Base-by-base conservation (phyloP, 2,329 filamentous ascomycete genomes). In the Pseudogymnoascus sp. region DNA sequence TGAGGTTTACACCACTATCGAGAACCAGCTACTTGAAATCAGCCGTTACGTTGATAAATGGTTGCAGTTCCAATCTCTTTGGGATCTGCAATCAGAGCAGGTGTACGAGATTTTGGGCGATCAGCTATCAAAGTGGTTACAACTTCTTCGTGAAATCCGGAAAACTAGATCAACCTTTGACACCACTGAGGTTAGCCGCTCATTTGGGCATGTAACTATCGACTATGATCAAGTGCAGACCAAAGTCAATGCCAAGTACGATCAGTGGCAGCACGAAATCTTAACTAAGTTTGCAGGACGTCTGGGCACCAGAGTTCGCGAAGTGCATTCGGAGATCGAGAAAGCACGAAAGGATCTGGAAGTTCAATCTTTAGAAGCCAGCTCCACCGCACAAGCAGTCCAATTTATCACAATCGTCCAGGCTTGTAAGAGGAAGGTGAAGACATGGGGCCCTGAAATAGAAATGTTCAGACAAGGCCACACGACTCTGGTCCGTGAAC, bases 201-300 rank as follows among this genome's bases (percentile, higher is more conserved):
- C 88, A 1, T 99, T 99, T 71, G 94, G 94, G 3, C 92, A 95
- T 72, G 85, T 97, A 59, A 90, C 88, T 3, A 91, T 99, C 69
- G 92, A 99, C 72, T 99, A 99, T 69, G 94, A 97, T 68, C 95
- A 99, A 73, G 94, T 99, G 0, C 95, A 99, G 74, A 90, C 92
- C 61, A 96, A 96, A 74, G 94, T 99, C 72, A 99, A 97, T 69
- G 90, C 91, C 67, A 99, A 97, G 73, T 99, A 99, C 71, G 95
- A 99, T 71, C 92, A 97, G 72, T 99, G 95, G 94, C 94, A 99
- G 73, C 90, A 96, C 68, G 94, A 99, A 65, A 95, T 99, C 60
- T 79, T 97, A 35, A 83, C 89, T 67, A 96, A 96, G 71, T 99
- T 99, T 73, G 94, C 91, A 35, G 82, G 82, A 60, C 90, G 94